Conservation (phyloP, 352 stramenopile genomes). For the Albugo candida region DNA sequence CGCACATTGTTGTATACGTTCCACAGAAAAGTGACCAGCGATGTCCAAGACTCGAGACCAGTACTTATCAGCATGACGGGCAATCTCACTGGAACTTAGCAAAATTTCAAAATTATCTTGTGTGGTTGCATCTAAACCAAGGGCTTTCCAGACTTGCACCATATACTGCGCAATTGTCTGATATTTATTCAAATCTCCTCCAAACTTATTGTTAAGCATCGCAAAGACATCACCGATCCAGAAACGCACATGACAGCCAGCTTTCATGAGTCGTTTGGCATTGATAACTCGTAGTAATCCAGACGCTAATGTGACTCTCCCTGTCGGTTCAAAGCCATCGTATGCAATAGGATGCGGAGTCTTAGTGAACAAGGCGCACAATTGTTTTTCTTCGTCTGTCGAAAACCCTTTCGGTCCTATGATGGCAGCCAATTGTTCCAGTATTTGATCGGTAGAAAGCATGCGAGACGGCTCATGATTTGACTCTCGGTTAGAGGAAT, state of each 20-base stretch:
- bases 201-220: conserved; percentile 99
- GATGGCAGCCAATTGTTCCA: conserved; percentile 37
- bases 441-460: conserved; percentile 26
- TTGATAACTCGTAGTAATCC: conserved; percentile 91
- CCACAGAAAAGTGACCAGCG: conserved; percentile 71
- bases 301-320: conserved; percentile 96
- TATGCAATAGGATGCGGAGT: conserved; percentile 84
- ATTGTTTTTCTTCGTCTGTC: conserved; percentile 31
- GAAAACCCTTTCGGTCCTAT: conserved; percentile 18
- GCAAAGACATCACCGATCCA: conserved; percentile 98
- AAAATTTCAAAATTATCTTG: conserved; percentile 93
- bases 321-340: conserved; percentile 96
- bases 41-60: conserved; percentile 88
- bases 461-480: too few relatives aligned
- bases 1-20: conserved; percentile 93
- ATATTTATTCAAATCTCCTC: conserved; percentile 94
- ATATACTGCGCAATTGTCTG: conserved; percentile 88
- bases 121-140: conserved; percentile 84
- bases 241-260: conserved; percentile 93
- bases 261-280: conserved; percentile 73
- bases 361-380: conserved; percentile 51
- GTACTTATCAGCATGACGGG: conserved; percentile 73
- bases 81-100: conserved; percentile 92
- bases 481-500: too few relatives aligned
- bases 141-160: conserved; percentile 98